Evolutionary conservation across 768 basidiomycete genomes (phyloP).

Genomic region (Boletus fagicola): DNA sequence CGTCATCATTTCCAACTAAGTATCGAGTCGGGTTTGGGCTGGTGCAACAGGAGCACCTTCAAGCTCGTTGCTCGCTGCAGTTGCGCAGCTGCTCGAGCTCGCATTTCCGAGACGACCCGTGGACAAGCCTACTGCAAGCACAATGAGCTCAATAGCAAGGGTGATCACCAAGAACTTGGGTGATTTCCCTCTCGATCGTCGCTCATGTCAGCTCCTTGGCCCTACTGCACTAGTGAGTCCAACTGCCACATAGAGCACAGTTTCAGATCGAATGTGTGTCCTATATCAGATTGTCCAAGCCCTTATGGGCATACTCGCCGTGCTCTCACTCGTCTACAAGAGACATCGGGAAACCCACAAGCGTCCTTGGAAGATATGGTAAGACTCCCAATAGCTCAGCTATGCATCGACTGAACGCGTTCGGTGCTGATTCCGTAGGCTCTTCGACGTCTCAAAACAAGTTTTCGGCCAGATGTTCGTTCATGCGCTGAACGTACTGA

Average conservation of each 20-base stretch:
- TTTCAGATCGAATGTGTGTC: neutral
- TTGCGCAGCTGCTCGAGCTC: neutral
- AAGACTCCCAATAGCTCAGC: conserved; percentile 19
- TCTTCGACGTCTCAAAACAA: conserved; percentile 94
- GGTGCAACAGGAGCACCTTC: neutral
- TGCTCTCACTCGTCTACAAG: conserved; percentile 83
- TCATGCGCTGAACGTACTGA: conserved; percentile 73
- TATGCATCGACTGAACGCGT: conserved; percentile 5
- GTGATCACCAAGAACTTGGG: conserved; percentile 8
- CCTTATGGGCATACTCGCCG: conserved; percentile 88
- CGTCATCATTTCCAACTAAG: conserved; percentile 12
- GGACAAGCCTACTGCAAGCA: neutral
- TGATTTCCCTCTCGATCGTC: conserved; percentile 42
- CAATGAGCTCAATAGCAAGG: conserved; percentile 16
- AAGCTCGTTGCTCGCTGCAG: neutral
- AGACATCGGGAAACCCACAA: conserved; percentile 82
- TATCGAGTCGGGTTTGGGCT: neutral
- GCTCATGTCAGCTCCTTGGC: conserved; percentile 45
- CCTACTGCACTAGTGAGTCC: conserved; percentile 44
- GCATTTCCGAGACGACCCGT: neutral
- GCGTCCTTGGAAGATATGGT: conserved; percentile 94
- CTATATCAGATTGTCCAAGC: conserved; percentile 67
- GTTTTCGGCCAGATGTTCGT: conserved; percentile 82
- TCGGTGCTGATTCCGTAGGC: conserved; percentile 42
- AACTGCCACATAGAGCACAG: neutral